These are phyloP conservation scores for Pezicula neosporulosa DNA, from an alignment of 2,329 filamentous ascomycete species.

Conservation along the genomic window DNA sequence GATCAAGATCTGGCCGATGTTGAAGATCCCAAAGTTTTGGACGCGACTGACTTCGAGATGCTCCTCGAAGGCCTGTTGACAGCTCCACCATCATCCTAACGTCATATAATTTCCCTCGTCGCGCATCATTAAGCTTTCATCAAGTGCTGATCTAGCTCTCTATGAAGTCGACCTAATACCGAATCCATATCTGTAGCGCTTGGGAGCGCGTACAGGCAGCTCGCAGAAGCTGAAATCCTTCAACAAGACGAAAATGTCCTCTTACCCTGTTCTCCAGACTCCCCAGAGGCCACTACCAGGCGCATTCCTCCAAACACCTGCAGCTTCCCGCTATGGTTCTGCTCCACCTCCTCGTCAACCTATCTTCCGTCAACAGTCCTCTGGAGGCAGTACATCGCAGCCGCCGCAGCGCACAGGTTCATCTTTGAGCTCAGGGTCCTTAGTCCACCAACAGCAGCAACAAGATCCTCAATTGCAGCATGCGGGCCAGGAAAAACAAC, in stretches of 20 bases:
- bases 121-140: slow-evolving; percentile 2
- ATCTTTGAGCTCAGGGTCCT: slow-evolving; percentile 4
- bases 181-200: slow-evolving; percentile 7
- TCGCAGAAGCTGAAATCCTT: neutral
- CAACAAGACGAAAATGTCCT: slow-evolving; percentile 14
- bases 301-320: slow-evolving; percentile 73
- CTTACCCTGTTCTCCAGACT: slow-evolving; percentile 37
- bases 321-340: slow-evolving; percentile 45
- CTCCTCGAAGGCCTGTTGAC: neutral
- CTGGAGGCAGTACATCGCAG: slow-evolving; percentile 3
- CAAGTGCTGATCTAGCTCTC: slow-evolving; percentile 8
- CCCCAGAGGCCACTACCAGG: slow-evolving; percentile 72
- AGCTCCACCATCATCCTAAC: slow-evolving; percentile 1
- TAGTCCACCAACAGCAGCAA: slow-evolving; percentile 14
- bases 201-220: slow-evolving; percentile 10
- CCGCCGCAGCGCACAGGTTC: slow-evolving; percentile 13
- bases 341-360: slow-evolving; percentile 46
- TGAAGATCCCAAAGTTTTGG: neutral
- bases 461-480: slow-evolving; percentile 30
- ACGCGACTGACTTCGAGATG: neutral
- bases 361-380: slow-evolving; percentile 38
- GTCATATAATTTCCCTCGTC: slow-evolving; percentile 3
- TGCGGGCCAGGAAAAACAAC: slow-evolving; percentile 42
- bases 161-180: slow-evolving; percentile 19
- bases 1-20: neutral